Evolutionary conservation across 2,329 filamentous ascomycete genomes (phyloP).

Genomic region (Neocatenulostroma microsporum): DNA sequence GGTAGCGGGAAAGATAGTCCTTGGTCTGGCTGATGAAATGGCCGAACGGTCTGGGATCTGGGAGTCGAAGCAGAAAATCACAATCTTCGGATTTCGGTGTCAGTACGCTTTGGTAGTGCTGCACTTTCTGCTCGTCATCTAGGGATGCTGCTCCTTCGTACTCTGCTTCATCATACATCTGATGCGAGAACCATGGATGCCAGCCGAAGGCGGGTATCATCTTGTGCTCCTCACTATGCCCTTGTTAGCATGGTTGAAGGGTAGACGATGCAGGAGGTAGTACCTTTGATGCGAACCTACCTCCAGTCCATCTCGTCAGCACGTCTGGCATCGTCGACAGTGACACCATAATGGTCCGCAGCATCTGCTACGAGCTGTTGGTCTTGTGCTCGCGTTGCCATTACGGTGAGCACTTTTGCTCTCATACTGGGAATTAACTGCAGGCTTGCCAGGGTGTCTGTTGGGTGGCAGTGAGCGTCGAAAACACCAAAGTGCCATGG

Average conservation of each 20-base stretch:
- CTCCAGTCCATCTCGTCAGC: slow-evolving; percentile 22
- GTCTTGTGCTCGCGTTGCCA: slow-evolving; percentile 70
- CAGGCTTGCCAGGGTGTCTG: slow-evolving; percentile 62
- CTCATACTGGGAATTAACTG: slow-evolving; percentile 56
- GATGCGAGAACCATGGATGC: slow-evolving; percentile 81
- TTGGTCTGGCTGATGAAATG: slow-evolving; percentile 51
- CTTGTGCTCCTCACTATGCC: slow-evolving; percentile 30
- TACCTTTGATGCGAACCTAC: slow-evolving; percentile 23
- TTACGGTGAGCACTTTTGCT: slow-evolving; percentile 59
- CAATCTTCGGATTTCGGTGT: slow-evolving; percentile 47
- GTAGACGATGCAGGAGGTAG: not conserved
- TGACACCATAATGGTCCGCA: slow-evolving; percentile 49
- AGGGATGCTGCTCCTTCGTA: slow-evolving; percentile 27
- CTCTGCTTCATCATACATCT: slow-evolving; percentile 56
- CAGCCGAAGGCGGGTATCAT: slow-evolving; percentile 71
- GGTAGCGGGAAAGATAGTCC: slow-evolving; percentile 48
- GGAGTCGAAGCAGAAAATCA: slow-evolving; percentile 47
- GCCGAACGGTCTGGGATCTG: slow-evolving; percentile 54
- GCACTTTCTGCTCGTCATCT: slow-evolving; percentile 38
- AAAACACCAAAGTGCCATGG: slow-evolving; percentile 66
- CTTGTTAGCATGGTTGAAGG: not conserved
- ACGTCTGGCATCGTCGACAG: slow-evolving; percentile 12
- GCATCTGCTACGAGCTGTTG: slow-evolving; percentile 62
- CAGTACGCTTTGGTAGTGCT: slow-evolving; percentile 62
- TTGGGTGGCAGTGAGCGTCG: slow-evolving; percentile 80